phyloP scores from a whole-genome alignment of 2,329 filamentous ascomycete genomes.

The Aspergillus tamarii region DNA sequence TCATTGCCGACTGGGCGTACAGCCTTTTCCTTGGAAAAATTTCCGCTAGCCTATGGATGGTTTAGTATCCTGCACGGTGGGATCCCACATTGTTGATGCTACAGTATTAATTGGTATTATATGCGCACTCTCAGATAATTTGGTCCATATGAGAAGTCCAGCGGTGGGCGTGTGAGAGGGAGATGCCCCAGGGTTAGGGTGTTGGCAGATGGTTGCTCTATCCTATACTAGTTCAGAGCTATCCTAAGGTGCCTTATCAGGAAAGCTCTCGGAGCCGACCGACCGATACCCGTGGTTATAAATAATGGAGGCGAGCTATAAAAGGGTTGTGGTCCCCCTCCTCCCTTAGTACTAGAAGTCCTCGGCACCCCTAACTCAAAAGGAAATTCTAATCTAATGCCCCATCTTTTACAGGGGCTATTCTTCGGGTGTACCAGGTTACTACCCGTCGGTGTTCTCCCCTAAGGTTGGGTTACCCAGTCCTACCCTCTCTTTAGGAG shows the following conservation, averaged over 20 bases:
- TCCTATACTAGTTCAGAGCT: background rate
- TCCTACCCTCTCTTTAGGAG: background rate
- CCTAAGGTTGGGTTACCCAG: slow-evolving; percentile 5
- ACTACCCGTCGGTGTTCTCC: background rate
- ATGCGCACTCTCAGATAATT: background rate
- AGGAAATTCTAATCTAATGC: slow-evolving; percentile 2
- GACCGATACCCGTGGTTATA: background rate
- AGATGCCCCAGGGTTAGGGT: background rate
- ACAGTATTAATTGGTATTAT: slow-evolving; percentile 8
- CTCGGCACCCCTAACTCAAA: slow-evolving; percentile 5
- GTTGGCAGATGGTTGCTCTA: background rate
- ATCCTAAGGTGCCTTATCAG: background rate
- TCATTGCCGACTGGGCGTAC: slow-evolving; percentile 8
- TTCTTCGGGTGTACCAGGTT: slow-evolving; percentile 7
- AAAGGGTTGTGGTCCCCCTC: background rate
- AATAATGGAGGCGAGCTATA: background rate
- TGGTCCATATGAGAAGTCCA: background rate
- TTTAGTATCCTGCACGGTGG: slow-evolving; percentile 22
- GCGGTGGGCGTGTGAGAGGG: background rate
- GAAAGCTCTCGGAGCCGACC: background rate
- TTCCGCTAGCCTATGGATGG: slow-evolving; percentile 16
- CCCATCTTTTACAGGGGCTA: slow-evolving; percentile 6
- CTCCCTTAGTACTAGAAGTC: background rate
- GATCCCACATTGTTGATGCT: slow-evolving; percentile 17
- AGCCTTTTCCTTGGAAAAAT: slow-evolving; percentile 18